Conservation (phyloP, 2,329 filamentous ascomycete genomes). For the Rutstroemia sp. region DNA sequence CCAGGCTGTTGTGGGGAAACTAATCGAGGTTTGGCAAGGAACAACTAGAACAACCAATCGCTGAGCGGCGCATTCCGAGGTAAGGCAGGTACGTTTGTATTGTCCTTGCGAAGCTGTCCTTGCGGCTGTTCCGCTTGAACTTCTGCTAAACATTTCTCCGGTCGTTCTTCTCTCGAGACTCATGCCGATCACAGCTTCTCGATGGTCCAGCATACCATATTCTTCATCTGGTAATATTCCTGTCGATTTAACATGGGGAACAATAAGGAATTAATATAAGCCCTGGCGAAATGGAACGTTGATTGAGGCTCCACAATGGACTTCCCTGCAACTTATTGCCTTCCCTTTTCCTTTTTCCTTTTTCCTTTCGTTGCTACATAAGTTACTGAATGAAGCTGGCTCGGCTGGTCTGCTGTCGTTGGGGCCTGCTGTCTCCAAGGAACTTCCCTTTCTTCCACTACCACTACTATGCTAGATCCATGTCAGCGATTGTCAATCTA, state of each 20-base stretch:
- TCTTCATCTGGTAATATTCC: not conserved
- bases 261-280: not conserved
- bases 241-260: not conserved
- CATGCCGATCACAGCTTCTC: not conserved
- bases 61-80: conserved; percentile 5
- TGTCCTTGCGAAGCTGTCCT: too few species aligned
- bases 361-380: not conserved
- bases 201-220: conserved; percentile 1
- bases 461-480: not conserved
- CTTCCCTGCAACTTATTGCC: not conserved
- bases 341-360: not conserved
- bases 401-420: not conserved
- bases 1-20: not conserved
- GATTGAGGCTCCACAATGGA: conserved; percentile 7
- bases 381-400: not conserved
- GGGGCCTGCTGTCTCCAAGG: not conserved
- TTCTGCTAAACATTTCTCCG: not conserved
- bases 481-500: conserved; percentile 3
- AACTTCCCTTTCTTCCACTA: not conserved
- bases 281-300: not conserved
- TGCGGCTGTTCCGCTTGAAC: too few species aligned
- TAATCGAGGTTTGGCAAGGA: not conserved
- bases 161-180: not conserved
- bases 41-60: not conserved
- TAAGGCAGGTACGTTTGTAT: not conserved